Percentiles rank a stretch among this genome's conserved stretches.
Evolutionary conservation across 2,329 filamentous ascomycete genomes (phyloP).

Genomic region (Arthrobotrys conoides): DNA sequence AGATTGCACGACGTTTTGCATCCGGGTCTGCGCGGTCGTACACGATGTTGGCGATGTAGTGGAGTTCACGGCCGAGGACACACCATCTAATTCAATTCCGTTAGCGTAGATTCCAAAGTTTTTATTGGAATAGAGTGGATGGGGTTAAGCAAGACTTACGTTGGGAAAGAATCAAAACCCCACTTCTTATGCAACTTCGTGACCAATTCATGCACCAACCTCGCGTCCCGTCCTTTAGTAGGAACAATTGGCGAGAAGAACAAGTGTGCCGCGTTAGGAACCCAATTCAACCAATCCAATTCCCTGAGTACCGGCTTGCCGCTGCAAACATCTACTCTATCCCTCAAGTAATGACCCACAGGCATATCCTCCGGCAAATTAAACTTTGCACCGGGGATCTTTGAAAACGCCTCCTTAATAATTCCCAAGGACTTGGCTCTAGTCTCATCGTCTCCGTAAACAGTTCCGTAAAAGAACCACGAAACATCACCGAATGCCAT

Average conservation of each 20-base stretch:
- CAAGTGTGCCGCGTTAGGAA: constrained; percentile 71
- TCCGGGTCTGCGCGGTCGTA: constrained; percentile 70
- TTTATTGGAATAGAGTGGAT: not conserved
- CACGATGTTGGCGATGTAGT: constrained; percentile 72
- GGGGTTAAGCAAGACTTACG: constrained; percentile 58
- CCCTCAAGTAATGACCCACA: constrained; percentile 67
- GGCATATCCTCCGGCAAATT: constrained; percentile 68
- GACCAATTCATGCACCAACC: constrained; percentile 68
- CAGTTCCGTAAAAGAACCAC: constrained; percentile 60
- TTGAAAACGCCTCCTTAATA: constrained; percentile 68
- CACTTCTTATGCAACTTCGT: constrained; percentile 67
- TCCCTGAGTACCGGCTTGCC: constrained; percentile 65
- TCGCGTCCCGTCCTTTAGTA: constrained; percentile 70
- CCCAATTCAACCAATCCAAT: constrained; percentile 70
- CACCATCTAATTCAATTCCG: constrained; percentile 65
- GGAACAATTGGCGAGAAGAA: constrained; percentile 72
- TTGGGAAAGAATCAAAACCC: constrained; percentile 71
- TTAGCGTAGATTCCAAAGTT: not conserved
- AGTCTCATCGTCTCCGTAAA: constrained; percentile 65
- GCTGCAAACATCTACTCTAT: constrained; percentile 66
- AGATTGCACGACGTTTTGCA: constrained; percentile 66
- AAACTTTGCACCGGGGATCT: constrained; percentile 68
- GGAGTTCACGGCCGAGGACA: constrained; percentile 72
- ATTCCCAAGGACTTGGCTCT: constrained; percentile 64
- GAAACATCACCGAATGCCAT: constrained; percentile 63